These are phyloP conservation scores for Phytophthora quininea DNA, from an alignment of 352 stramenopile species.

Conservation along the genomic window DNA sequence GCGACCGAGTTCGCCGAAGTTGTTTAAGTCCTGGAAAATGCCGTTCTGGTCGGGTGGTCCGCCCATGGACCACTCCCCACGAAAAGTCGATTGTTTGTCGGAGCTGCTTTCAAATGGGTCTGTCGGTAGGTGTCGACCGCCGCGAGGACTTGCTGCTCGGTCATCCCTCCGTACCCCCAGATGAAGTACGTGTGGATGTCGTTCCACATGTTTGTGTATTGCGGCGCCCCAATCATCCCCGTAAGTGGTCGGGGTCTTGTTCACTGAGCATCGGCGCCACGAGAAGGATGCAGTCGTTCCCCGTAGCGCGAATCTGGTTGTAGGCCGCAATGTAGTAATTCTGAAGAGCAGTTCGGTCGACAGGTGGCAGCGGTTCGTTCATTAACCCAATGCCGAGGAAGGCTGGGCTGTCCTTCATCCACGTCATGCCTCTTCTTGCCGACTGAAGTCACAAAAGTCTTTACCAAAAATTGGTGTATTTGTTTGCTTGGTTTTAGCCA, in stretches of 20 bases:
- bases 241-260: slow-evolving; percentile 32
- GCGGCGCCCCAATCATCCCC: slow-evolving; percentile 31
- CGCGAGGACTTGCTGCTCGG: slow-evolving; percentile 24
- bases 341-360: slow-evolving; percentile 24
- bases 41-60: slow-evolving; percentile 29
- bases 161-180: slow-evolving; percentile 42
- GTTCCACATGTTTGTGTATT: slow-evolving; percentile 66
- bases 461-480: too few relatives aligned
- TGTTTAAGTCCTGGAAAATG: slow-evolving; percentile 36
- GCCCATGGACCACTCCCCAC: slow-evolving; percentile 63
- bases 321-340: slow-evolving; percentile 55
- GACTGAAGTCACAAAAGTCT: too few relatives aligned
- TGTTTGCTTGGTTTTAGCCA: too few relatives aligned
- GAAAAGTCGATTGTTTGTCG: slow-evolving; percentile 31
- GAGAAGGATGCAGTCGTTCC: slow-evolving; percentile 54
- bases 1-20: slow-evolving; percentile 37
- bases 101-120: slow-evolving; percentile 17
- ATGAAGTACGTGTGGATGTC: slow-evolving; percentile 66
- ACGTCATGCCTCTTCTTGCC: too few relatives aligned
- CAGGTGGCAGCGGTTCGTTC: slow-evolving; percentile 49
- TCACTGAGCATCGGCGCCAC: slow-evolving; percentile 48
- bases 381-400: slow-evolving; percentile 63
- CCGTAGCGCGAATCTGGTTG: slow-evolving; percentile 34
- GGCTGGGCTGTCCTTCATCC: slow-evolving; percentile 24
- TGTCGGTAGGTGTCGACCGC: slow-evolving; percentile 31